phyloP scores from a whole-genome alignment of 352 stramenopile species.

The Phytophthora fragariae region DNA sequence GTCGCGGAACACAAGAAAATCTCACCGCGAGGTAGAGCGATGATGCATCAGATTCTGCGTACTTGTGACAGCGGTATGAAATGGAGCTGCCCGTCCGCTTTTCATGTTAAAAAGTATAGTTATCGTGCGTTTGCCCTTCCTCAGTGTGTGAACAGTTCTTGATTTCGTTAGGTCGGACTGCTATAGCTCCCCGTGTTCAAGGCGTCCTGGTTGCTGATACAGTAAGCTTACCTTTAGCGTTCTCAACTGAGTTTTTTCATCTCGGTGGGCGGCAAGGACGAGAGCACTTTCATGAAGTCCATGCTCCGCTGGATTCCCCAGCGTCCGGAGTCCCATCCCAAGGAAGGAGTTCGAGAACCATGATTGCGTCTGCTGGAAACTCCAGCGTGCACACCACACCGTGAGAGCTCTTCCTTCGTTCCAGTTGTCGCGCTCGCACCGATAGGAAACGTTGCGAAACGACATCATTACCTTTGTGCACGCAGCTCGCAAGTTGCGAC shows the following conservation, averaged over 20 bases:
- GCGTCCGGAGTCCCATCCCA: not conserved
- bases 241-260: not conserved
- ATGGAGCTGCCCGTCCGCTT: constrained; percentile 27
- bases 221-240: not conserved
- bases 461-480: too few species aligned
- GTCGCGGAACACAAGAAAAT: constrained; percentile 3
- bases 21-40: constrained; percentile 16
- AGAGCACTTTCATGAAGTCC: not conserved
- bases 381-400: not conserved
- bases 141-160: not conserved
- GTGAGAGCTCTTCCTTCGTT: not conserved
- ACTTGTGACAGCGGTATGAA: constrained; percentile 32
- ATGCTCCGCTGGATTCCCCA: not conserved
- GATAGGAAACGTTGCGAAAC: not conserved
- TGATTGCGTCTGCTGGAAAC: not conserved
- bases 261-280: not conserved
- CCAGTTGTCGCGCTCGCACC: not conserved
- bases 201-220: not conserved
- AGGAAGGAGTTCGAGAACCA: not conserved
- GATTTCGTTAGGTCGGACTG: not conserved
- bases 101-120: constrained; percentile 43
- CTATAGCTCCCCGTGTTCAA: not conserved
- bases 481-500: too few species aligned
- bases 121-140: constrained; percentile 22
- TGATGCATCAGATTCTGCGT: not conserved